Percentiles rank a stretch among this genome's conserved stretches.
These are phyloP conservation scores for Elsinoe arachidis DNA, from an alignment of 2,329 filamentous ascomycete species.

Conservation along the genomic window DNA sequence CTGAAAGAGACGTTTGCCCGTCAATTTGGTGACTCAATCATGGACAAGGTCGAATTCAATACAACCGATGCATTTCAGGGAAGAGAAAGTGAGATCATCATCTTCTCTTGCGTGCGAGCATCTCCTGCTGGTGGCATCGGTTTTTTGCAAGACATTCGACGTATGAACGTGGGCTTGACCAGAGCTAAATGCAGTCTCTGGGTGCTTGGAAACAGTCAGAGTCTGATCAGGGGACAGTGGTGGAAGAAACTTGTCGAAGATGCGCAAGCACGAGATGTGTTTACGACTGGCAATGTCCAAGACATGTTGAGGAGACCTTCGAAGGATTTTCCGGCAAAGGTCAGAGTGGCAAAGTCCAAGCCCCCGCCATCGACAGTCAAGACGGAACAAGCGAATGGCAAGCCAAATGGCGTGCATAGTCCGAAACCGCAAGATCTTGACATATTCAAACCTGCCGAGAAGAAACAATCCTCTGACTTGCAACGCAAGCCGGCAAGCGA, in stretches of 20 bases:
- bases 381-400: not conserved
- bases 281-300: constrained; percentile 60
- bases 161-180: constrained; percentile 98
- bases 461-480: not conserved
- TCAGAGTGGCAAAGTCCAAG: constrained; percentile 20
- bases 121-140: constrained; percentile 89
- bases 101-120: constrained; percentile 95
- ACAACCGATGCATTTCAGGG: constrained; percentile 98
- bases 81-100: constrained; percentile 93
- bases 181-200: constrained; percentile 94
- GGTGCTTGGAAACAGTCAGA: constrained; percentile 87
- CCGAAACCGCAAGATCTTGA: not conserved
- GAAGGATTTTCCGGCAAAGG: constrained; percentile 28
- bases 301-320: constrained; percentile 48
- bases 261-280: constrained; percentile 63
- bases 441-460: not conserved
- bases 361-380: not conserved
- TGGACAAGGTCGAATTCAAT: constrained; percentile 86
- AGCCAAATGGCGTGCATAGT: not conserved
- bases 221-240: constrained; percentile 77
- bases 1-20: constrained; percentile 66
- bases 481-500: not conserved
- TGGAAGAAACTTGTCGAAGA: constrained; percentile 84
- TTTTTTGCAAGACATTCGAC: constrained; percentile 95
- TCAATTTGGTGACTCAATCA: constrained; percentile 65